A percentile compares a stretch with the other conserved stretches of the same genome.
Conservation (phyloP, 352 stramenopile species). For the Thalassiosira livingstoniorum region DNA sequence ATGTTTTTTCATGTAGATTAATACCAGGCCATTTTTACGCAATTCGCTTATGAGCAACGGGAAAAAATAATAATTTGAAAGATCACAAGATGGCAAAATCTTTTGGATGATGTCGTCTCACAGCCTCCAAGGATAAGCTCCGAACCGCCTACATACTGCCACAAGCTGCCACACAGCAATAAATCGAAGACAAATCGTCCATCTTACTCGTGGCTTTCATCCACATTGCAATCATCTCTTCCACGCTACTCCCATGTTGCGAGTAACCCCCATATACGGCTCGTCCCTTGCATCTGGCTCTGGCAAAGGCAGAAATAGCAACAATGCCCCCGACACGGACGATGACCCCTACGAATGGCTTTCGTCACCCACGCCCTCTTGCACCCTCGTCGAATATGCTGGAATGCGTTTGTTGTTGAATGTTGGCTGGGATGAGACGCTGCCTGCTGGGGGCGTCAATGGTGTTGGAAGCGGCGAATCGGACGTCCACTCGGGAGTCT, state of each 20-base stretch:
- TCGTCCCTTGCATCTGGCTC: constrained; percentile 36
- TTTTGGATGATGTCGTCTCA: too few species aligned
- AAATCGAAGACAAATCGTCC: too few species aligned
- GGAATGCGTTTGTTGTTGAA: constrained; percentile 74
- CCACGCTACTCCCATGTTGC: constrained; percentile 79
- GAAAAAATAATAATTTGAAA: too few species aligned
- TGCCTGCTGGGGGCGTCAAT: constrained; percentile 11
- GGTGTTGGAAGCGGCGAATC: not conserved
- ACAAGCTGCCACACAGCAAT: too few species aligned
- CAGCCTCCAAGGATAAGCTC: too few species aligned
- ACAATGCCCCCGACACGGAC: constrained; percentile 10
- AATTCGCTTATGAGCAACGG: too few species aligned
- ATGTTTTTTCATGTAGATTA: too few species aligned
- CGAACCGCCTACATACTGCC: too few species aligned
- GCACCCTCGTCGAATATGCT: constrained; percentile 82
- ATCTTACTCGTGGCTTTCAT: too few species aligned
- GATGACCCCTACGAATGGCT: constrained; percentile 58
- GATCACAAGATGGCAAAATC: too few species aligned
- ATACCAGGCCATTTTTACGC: too few species aligned
- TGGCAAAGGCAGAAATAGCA: constrained; percentile 22
- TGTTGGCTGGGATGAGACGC: constrained; percentile 66
- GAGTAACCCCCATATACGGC: constrained; percentile 81
- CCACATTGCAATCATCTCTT: too few species aligned
- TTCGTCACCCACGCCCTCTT: constrained; percentile 62
- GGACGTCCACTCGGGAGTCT: not conserved